Evolutionary conservation across 1,284 basidiomycete genomes (phyloP).

Genomic region (Rhodotorula glutinis): DNA sequence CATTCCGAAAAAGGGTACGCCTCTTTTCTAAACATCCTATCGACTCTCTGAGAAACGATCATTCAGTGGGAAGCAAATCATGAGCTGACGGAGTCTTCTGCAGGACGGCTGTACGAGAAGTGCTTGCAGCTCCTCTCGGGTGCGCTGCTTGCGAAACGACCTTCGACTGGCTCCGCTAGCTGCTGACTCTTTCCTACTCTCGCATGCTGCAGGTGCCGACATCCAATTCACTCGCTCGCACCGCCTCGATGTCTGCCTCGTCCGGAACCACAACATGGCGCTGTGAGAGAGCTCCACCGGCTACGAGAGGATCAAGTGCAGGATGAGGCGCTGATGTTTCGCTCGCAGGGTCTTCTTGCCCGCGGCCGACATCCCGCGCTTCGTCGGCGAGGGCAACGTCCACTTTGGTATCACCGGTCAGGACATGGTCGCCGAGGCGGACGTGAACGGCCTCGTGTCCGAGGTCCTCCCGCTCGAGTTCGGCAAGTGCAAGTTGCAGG

Average conservation of each 20-base stretch:
- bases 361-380: slow-evolving; percentile 95
- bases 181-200: neutral
- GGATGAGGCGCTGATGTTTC: too few species aligned
- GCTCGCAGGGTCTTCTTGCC: slow-evolving; percentile 83
- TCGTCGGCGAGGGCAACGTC: slow-evolving; percentile 96
- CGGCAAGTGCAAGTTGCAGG: slow-evolving; percentile 89
- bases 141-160: slow-evolving; percentile 44
- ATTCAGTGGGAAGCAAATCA: too few species aligned
- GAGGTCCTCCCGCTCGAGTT: slow-evolving; percentile 85
- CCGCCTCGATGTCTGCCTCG: slow-evolving; percentile 86
- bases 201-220: slow-evolving; percentile 71
- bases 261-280: slow-evolving; percentile 88
- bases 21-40: too few species aligned
- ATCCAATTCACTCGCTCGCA: slow-evolving; percentile 90
- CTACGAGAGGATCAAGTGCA: too few species aligned
- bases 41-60: too few species aligned
- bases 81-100: neutral
- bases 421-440: slow-evolving; percentile 90
- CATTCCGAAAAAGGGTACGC: slow-evolving; percentile 91
- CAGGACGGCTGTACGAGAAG: slow-evolving; percentile 88
- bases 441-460: slow-evolving; percentile 70
- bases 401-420: slow-evolving; percentile 90
- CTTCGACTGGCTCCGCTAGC: neutral
- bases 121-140: slow-evolving; percentile 80
- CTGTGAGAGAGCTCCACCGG: slow-evolving; percentile 58